phyloP scores from a whole-genome alignment of 495 filamentous ascomycete species.

The Penicillium flavigenum region DNA sequence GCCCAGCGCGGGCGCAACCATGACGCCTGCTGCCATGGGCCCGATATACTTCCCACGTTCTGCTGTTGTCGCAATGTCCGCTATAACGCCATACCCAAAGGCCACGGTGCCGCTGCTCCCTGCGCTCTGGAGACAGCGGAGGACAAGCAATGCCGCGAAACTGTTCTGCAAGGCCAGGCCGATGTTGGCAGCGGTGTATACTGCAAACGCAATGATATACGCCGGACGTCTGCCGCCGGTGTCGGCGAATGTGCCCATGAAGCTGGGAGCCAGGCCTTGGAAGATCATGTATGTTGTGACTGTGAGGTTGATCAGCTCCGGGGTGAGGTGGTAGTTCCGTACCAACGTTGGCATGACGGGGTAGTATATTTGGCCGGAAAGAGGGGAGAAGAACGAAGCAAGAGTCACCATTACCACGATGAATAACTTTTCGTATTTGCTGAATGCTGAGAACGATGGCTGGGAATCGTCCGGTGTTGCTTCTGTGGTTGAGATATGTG shows the following conservation, averaged over 20 bases:
- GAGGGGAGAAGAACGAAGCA: constrained; percentile 51
- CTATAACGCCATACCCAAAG: constrained; percentile 59
- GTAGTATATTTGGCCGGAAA: constrained; percentile 73
- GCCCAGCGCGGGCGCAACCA: constrained; percentile 33
- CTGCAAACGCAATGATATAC: constrained; percentile 56
- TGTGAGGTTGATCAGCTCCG: constrained; percentile 65
- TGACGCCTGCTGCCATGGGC: constrained; percentile 28
- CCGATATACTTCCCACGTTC: constrained; percentile 63
- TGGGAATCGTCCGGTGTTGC: neutral
- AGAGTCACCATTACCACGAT: constrained; percentile 60
- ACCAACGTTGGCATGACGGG: constrained; percentile 62
- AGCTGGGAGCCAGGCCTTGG: constrained; percentile 57
- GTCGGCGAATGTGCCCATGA: constrained; percentile 63
- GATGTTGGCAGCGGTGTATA: constrained; percentile 63
- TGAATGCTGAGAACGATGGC: constrained; percentile 52
- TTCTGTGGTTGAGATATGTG: constrained; percentile 7
- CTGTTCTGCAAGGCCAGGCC: constrained; percentile 60
- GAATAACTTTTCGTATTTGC: constrained; percentile 53
- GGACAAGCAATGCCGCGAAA: constrained; percentile 59
- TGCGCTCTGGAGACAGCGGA: constrained; percentile 62
- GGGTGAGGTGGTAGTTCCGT: constrained; percentile 53
- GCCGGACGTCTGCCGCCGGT: constrained; percentile 57
- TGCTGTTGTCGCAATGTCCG: constrained; percentile 57
- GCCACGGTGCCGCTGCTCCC: constrained; percentile 56
- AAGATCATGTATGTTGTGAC: constrained; percentile 66